Base-by-base conservation (phyloP, 352 stramenopile genomes). In the Globisporangium carolinianum region DNA sequence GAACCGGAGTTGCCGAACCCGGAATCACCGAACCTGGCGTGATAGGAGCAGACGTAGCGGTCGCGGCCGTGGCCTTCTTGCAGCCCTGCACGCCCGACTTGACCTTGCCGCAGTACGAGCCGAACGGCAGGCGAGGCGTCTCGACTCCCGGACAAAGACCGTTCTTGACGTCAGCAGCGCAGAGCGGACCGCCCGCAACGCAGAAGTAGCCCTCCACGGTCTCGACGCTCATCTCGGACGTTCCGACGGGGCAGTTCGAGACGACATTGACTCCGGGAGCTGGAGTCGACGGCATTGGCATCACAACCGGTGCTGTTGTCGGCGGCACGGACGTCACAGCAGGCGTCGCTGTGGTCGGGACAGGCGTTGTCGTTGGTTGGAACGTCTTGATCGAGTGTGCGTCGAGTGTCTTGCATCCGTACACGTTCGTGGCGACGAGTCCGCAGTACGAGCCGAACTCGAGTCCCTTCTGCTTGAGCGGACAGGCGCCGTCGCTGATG, bases 181-280 rank as follows among this genome's bases (percentile, higher is more conserved):
- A 74, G 7, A 60, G 59, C 54, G 66, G 56, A 15, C 62, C 59
- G 17, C 49, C 50, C 8, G 17, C 35, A 15, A 70, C 66, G 15
- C 68, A 72, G 47, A 63, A 72, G 52, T 65, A 52, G 1, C 60
- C 55, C 17, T 67, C 36, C 10, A 64, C 55, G 12, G 63, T 55
- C 24, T 66, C 60, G 24, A 66, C 60, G 45, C 60, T 66, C 54
- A 66, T 62, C 24, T 51, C 48, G 6, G 41, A 42, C 37, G n/a
- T 6, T 3, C 48, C 57, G 6, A 7, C 18, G 6, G 49, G 38
- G 41, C 57, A 62, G 5, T 55, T 61, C 39, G 38, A 61, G n/a
- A 2, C 36, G 36, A 4, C 6, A 18, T 8, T 32, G 35, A 32
- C 24, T 32, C 24, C 24, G 32, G 11, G 6, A 32, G 54, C 18